Percentiles rank a stretch among this genome's conserved stretches.
These are phyloP conservation scores for Nemania sp. DNA, from an alignment of 2,329 filamentous ascomycete genomes.

Conservation along the genomic window DNA sequence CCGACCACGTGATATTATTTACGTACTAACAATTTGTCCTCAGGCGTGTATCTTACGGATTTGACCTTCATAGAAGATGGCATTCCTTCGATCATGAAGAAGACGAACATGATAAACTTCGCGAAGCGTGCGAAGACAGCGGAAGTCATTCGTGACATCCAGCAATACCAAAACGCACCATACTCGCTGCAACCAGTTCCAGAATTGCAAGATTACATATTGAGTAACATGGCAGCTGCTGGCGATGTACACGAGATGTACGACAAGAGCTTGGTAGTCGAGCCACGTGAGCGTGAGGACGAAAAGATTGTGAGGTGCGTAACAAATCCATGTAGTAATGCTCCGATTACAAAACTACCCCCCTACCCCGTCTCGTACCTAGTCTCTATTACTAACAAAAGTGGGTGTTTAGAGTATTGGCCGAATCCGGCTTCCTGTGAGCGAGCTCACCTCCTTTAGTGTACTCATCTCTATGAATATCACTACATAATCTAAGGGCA, in stretches of 20 bases:
- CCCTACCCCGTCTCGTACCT: slow-evolving; percentile 8
- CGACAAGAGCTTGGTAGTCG: slow-evolving; percentile 92
- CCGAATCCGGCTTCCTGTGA: slow-evolving; percentile 72
- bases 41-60: slow-evolving; percentile 96
- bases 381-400: slow-evolving; percentile 42
- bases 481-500: slow-evolving; percentile 10
- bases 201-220: slow-evolving; percentile 95
- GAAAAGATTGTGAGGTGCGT: slow-evolving; percentile 99
- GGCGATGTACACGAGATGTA: slow-evolving; percentile 99
- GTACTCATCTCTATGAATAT: slow-evolving; percentile 1
- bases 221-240: slow-evolving; percentile 94
- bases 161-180: slow-evolving; percentile 98
- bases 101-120: slow-evolving; percentile 97
- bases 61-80: slow-evolving; percentile 98
- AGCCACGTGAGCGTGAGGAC: slow-evolving; percentile 95
- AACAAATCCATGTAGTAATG: slow-evolving; percentile 12
- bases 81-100: slow-evolving; percentile 95
- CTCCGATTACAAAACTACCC: slow-evolving; percentile 11
- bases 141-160: slow-evolving; percentile 97
- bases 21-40: slow-evolving; percentile 30
- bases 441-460: slow-evolving; percentile 28
- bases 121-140: slow-evolving; percentile 98
- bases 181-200: slow-evolving; percentile 90
- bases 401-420: slow-evolving; percentile 62
- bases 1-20: not conserved